phyloP scores from a whole-genome alignment of 2,329 filamentous ascomycete genomes.

The Fusarium sp. region DNA sequence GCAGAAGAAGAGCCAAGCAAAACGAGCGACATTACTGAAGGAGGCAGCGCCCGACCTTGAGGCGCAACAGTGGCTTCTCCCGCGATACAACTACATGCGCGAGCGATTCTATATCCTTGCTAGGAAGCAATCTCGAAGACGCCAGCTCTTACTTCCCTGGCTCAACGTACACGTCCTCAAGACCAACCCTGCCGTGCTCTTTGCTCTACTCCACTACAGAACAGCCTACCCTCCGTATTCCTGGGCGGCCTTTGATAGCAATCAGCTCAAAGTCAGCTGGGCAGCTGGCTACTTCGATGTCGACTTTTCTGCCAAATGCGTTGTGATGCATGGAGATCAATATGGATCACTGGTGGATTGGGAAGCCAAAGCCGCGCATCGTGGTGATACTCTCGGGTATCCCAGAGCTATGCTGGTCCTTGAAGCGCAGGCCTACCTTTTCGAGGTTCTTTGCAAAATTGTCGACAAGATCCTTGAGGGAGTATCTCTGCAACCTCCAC shows the following conservation, averaged over 20 bases:
- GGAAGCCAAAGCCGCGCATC: neutral
- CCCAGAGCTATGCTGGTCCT: neutral
- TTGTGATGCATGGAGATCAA: fast-evolving
- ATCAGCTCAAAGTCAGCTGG: fast-evolving
- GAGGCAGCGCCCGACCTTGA: fast-evolving
- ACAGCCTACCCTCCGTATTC: fast-evolving
- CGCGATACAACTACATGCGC: fast-evolving
- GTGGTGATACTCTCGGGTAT: fast-evolving
- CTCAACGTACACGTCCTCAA: neutral
- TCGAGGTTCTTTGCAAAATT: fast-evolving
- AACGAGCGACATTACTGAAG: fast-evolving
- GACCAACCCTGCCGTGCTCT: fast-evolving
- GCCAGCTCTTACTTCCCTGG: neutral
- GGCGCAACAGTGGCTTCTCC: fast-evolving
- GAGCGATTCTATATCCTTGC: fast-evolving
- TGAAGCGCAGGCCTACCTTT: fast-evolving
- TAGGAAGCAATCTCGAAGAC: fast-evolving
- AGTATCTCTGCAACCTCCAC: fast-evolving
- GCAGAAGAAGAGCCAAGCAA: fast-evolving
- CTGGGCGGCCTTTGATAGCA: fast-evolving
- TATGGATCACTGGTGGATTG: neutral
- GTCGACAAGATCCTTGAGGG: neutral
- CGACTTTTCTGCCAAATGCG: neutral
- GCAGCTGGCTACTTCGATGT: fast-evolving
- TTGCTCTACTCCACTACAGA: fast-evolving